Evolutionary conservation across 2,329 filamentous ascomycete species (phyloP).

Genomic region (Magnaporthiopsis rhizophila): DNA sequence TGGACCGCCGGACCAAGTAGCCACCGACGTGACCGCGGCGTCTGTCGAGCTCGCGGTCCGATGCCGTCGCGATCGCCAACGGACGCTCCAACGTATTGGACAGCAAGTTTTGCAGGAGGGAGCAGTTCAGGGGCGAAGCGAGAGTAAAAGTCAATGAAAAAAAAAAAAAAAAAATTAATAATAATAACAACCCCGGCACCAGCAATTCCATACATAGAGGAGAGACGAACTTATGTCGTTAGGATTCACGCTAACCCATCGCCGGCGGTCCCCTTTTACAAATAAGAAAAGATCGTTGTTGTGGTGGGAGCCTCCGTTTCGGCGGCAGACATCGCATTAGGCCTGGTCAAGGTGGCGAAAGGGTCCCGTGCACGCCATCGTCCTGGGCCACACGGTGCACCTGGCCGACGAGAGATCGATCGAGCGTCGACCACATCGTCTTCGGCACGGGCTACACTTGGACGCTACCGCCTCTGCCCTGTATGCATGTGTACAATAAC

Average conservation of each 20-base stretch:
- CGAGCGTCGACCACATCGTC: slow-evolving; percentile 52
- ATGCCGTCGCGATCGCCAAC: slow-evolving; percentile 52
- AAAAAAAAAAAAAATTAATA: too few species aligned
- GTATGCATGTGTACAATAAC: slow-evolving; percentile 43
- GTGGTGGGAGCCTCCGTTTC: slow-evolving; percentile 52
- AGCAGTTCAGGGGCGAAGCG: slow-evolving; percentile 38
- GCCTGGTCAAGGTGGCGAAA: slow-evolving; percentile 15
- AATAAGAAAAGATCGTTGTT: slow-evolving; percentile 34
- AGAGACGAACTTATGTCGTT: too few species aligned
- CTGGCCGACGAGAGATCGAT: slow-evolving; percentile 48
- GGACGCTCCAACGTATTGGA: slow-evolving; percentile 53
- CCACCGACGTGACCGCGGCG: slow-evolving; percentile 28
- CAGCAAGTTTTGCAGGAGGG: slow-evolving; percentile 43
- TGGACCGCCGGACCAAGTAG: too few species aligned
- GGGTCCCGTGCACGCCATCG: slow-evolving; percentile 17
- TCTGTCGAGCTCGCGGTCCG: slow-evolving; percentile 40
- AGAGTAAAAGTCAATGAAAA: slow-evolving; percentile 7
- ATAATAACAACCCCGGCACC: too few species aligned
- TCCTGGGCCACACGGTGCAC: slow-evolving; percentile 28
- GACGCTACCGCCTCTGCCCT: slow-evolving; percentile 52
- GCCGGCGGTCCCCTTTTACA: not conserved
- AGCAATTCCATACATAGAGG: too few species aligned
- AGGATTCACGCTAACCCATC: not conserved
- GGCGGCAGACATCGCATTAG: slow-evolving; percentile 39
- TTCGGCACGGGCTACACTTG: slow-evolving; percentile 61